Evolutionary conservation across 495 filamentous ascomycete species (phyloP), one percentile per base, ranked within the genome.

Genomic region (Neurospora sp.): DNA sequence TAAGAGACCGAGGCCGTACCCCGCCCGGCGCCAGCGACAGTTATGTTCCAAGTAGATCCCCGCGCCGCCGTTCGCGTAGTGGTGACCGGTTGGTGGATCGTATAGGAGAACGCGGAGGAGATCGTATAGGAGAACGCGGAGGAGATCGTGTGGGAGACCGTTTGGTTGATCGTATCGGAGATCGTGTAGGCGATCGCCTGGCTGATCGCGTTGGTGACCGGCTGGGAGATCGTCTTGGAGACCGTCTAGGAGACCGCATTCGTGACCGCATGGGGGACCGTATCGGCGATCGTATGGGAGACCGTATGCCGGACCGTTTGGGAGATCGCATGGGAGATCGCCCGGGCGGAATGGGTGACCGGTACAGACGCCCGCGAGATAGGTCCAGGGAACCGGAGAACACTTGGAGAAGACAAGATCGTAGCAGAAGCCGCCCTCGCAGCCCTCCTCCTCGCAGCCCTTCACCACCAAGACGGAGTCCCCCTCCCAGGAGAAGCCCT

Each of bases 351-450:
- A 80, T 79, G 31, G 75, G 72, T 39, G 80, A 82, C 70, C 77
- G 80, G 20, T 82, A 80, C 70, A 66, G 54, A 35, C 77, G 80
- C 31, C 76, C 54, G 39, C 39, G 79, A 72, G 79, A 81, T 5
- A 74, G 74, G n/a, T 81, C 79, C 35, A 71, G 80, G 77, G 80
- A 81, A 71, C 70, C 78, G 42, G 46, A 71, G 27, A 46, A 78
- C 77, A 23, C 79, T 16, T 66, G 54, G 54, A 66, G 54, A 66
- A 35, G 54, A 66, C 54, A 16, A 5, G 54, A 84, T 72, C 81
- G 83, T 73, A 85, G 84, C 77, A 79, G 83, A 48, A 82, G 83
- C 74, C 76, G 84, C 23, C 77, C 78, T 66, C 76, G 84, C 27
- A 81, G 77, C 71, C 82, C 82, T 12, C 75, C 79, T 69, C 78